phyloP scores from a whole-genome alignment of 2,329 filamentous ascomycete genomes.

The Penicillium sp. region DNA sequence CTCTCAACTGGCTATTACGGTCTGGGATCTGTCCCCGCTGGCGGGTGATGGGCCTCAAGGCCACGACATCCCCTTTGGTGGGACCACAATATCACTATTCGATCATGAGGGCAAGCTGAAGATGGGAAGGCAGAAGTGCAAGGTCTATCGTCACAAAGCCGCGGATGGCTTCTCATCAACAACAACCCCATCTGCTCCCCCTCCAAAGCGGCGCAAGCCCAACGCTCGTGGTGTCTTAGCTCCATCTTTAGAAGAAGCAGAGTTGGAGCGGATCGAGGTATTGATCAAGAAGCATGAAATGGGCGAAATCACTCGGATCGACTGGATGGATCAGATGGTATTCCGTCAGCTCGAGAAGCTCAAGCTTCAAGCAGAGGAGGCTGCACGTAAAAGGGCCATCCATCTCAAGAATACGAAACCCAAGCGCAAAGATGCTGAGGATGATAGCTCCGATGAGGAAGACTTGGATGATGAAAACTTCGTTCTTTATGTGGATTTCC shows the following conservation, averaged over 20 bases:
- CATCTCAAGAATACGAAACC: constrained; percentile 30
- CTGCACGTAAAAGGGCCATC: constrained; percentile 58
- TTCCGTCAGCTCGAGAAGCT: constrained; percentile 86
- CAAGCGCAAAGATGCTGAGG: constrained; percentile 34
- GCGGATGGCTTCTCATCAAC: constrained; percentile 84
- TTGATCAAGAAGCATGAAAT: constrained; percentile 98
- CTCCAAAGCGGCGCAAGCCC: constrained; percentile 55
- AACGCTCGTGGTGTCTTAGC: constrained; percentile 48
- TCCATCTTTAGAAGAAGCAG: constrained; percentile 70
- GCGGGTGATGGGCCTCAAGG: constrained; percentile 68
- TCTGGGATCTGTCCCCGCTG: constrained; percentile 90
- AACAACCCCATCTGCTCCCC: constrained; percentile 70
- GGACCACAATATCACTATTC: constrained; percentile 89
- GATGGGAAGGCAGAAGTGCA: constrained; percentile 90
- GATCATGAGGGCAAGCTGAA: constrained; percentile 87
- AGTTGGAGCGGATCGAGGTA: constrained; percentile 84
- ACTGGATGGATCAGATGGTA: constrained; percentile 94
- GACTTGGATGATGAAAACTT: constrained; percentile 64
- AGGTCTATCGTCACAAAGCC: constrained; percentile 74
- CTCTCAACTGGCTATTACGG: constrained; percentile 82
- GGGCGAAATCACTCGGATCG: constrained; percentile 88
- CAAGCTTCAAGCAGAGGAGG: constrained; percentile 63
- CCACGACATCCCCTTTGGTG: constrained; percentile 87
- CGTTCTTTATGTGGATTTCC: constrained; percentile 84
- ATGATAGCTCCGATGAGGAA: constrained; percentile 39